Base-by-base conservation (phyloP, 2,329 filamentous ascomycete genomes). In the Exserohilum turcica region DNA sequence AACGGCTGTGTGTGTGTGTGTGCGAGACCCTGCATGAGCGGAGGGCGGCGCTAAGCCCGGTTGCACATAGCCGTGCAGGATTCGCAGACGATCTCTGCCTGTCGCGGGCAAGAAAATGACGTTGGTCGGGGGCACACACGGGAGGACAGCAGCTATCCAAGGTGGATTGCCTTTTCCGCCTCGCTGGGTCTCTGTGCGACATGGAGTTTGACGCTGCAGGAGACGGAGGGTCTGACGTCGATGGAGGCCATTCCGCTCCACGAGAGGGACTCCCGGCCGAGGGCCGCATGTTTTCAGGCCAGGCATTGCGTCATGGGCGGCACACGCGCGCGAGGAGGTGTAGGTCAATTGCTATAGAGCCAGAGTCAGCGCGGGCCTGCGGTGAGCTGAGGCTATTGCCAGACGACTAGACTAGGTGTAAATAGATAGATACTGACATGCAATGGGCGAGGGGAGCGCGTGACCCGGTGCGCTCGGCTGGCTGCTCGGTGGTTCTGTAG, bases 21-120 rank as follows among this genome's bases (percentile, higher is more conserved):
- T 13, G 24, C 31, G 15, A 46, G 43, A 45, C 60, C 62, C 62
- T 65, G 62, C 59, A 56, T 63, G 31, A 51, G 36, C 28, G 19
- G 27, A 54, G 43, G 43, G 43, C 33, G 9, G 8, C 8, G 10
- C 57, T 50, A 59, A 38, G 6, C 12, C 45, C 38, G 50, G 32
- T 39, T 48, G 18, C 38, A 38, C 38, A 43, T 28, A 28, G 44
- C 32, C 28, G 24, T 49, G 50, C 50, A 53, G 38, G 35, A 32
- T 19, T 10, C 3, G n/a, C 29, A 36, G 49, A n/a, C 32, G 52
- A 60, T 60, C 57, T 19, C 43, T 43, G 8, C 57, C 39, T 28
- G 3, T 51, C 42, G 28, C 13, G 43, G 53, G 24, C 27, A 55
- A 27, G 28, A 42, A 29, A 48, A 65, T 65, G 63, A 65, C 63